Base-by-base conservation (phyloP, 1,139 yeast species). In the Scheffersomyces insectosa region DNA sequence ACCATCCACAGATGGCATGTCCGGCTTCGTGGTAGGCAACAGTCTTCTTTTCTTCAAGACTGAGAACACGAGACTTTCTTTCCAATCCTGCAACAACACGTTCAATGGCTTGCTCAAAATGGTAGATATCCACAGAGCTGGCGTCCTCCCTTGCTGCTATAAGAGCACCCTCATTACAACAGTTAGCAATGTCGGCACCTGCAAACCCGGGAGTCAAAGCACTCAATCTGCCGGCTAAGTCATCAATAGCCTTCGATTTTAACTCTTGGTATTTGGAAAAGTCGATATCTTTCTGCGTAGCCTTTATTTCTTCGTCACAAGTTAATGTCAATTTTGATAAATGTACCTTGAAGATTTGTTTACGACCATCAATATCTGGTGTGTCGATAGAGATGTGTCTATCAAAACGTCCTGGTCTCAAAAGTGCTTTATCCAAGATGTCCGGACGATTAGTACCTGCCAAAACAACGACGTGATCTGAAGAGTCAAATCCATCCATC, bases 21-120 rank as follows among this genome's bases (percentile, higher is more conserved):
- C 93, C 95, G 2, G 93, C 91, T 62, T 84, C 95, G 61, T 86
- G 95, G 55, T 81, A 86, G 1, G 93, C 91, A 40, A 86, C 93
- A 20, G 85, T 77, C 52, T 75, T 81, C 72, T 85, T 85, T 56
- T 86, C 93, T 41, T 79, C 82, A 1, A 85, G 85, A 5, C 87
- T 81, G 44, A 86, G 68, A 9, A 86, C 73, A 57, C 82, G 78
- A 1, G 87, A 77, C 59, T 84, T 85, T 66, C 83, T 82, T 60
- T 86, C 93, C 42, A 86, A 73, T 28, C 95, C 95, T 32, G 89
- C 95, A 61, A 86, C 78, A 40, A 86, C 93, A 59, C 93, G 77
- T 63, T 86, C 93, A 56, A 86, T 85, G 23, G 93, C 93, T 57
- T 80, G 83, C 58, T 86, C 95, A 56, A 86, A 86, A 63, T 86